phyloP scores from a whole-genome alignment of 2,329 filamentous ascomycete genomes.

The Thelonectria rubi region DNA sequence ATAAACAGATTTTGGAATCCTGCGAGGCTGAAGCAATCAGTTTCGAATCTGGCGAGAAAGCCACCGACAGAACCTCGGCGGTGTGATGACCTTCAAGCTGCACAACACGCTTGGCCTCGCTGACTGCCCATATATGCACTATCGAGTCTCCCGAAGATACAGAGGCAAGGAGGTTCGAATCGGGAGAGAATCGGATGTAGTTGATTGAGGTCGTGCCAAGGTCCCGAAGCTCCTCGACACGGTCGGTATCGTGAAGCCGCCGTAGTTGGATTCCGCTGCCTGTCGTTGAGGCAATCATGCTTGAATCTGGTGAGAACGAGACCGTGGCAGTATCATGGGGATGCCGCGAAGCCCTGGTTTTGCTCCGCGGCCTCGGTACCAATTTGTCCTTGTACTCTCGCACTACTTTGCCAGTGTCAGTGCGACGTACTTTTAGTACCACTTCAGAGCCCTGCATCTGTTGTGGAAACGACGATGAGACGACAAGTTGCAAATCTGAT shows the following conservation, averaged over 20 bases:
- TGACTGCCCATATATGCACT: neutral
- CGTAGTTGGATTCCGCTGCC: neutral
- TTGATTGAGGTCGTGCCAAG: neutral
- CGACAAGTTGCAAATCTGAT: neutral
- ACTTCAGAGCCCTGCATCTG: too few species aligned
- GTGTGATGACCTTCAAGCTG: neutral
- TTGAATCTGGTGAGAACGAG: neutral
- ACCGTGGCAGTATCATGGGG: neutral
- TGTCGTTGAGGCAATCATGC: neutral
- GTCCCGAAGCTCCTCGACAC: neutral
- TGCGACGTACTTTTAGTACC: neutral
- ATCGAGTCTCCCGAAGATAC: neutral
- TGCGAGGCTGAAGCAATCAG: neutral
- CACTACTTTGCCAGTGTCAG: neutral
- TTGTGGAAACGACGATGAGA: neutral
- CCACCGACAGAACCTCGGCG: neutral
- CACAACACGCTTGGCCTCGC: neutral
- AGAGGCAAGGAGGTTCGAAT: neutral
- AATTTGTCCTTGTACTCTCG: neutral
- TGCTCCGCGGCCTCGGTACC: neutral
- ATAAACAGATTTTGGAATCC: neutral
- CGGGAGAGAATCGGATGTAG: neutral
- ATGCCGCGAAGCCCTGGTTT: neutral
- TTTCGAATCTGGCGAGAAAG: neutral
- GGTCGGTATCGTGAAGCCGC: neutral